Evolutionary conservation across 2,329 filamentous ascomycete genomes (phyloP).

Genomic region (Monosporascus cannonballus): DNA sequence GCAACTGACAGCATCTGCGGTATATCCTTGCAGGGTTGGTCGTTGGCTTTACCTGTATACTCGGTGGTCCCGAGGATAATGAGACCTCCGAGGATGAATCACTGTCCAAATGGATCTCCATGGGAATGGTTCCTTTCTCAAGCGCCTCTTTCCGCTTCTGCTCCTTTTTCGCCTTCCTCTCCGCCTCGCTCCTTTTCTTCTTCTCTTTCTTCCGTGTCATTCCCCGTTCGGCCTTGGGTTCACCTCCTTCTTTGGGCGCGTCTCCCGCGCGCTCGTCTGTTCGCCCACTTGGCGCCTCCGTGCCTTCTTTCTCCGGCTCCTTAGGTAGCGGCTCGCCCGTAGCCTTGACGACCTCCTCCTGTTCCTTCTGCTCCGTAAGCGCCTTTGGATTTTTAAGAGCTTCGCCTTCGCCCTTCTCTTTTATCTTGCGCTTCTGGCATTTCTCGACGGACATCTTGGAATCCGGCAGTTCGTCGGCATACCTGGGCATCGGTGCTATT

Average conservation of each 20-base stretch:
- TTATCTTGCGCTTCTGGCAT: slow-evolving; percentile 56
- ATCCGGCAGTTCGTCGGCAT: slow-evolving; percentile 55
- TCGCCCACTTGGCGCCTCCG: slow-evolving; percentile 19
- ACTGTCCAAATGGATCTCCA: slow-evolving; percentile 72
- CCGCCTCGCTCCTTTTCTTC: slow-evolving; percentile 91
- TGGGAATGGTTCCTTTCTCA: slow-evolving; percentile 78
- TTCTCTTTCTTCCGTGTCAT: slow-evolving; percentile 80
- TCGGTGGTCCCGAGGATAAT: slow-evolving; percentile 30
- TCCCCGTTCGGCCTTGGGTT: slow-evolving; percentile 30
- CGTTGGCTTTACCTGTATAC: slow-evolving; percentile 64
- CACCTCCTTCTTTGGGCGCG: slow-evolving; percentile 24
- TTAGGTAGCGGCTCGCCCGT: slow-evolving; percentile 33
- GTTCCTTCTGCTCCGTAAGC: slow-evolving; percentile 52
- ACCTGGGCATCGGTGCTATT: slow-evolving; percentile 81
- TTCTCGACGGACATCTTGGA: slow-evolving; percentile 45
- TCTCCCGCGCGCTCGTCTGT: slow-evolving; percentile 19
- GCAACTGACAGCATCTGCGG: slow-evolving; percentile 84
- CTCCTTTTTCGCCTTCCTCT: slow-evolving; percentile 87
- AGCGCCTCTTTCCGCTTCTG: slow-evolving; percentile 79
- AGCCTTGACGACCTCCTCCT: slow-evolving; percentile 35
- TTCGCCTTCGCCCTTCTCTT: slow-evolving; percentile 68
- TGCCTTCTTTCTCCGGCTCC: slow-evolving; percentile 32
- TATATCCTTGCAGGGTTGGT: slow-evolving; percentile 92
- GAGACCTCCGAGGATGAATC: slow-evolving; percentile 43
- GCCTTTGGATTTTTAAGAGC: slow-evolving; percentile 62